Base-by-base conservation (phyloP, 2,329 filamentous ascomycete species). In the Aspergillus spinulosporus region DNA sequence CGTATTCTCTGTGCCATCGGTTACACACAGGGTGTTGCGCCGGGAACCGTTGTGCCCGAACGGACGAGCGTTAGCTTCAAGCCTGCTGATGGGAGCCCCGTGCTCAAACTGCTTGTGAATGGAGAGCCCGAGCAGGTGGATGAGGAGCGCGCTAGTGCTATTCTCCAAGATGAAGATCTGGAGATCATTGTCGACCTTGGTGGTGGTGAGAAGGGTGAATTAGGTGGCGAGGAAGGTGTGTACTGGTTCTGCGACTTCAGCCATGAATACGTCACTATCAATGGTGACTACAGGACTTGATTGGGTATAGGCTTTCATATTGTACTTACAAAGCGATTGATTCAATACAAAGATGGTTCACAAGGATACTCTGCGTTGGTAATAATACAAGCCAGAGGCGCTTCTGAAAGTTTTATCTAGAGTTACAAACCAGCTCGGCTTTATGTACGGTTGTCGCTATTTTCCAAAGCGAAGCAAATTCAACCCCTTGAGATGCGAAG, bases 1-100 rank as follows among this genome's bases (percentile, higher is more conserved):
- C 91, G 94, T 53, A 96, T 99, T 60, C 82, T 97, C 29, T 97
- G 94, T 73, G 93, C 94, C 0, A 92, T 92, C 3, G 94, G 94
- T 3, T 97, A 97, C 71, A 80, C 83, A 0, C 81, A 82, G 57
- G 74, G 74, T 64, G 72, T 82, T 65, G 75, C 53, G 34, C 63
- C 68, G 1, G 74, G 72, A 0, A 74, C 74, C 6, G 76, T 87
- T 15, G 72, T 81, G 1, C 83, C 84, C 1, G 73, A 78, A 48
- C 76, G 78, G 46, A 87, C 84, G 6, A 84, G 79, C 60, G 84
- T 87, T 5, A 82, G 79, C 63, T 87, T 88, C 69, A 75, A 84
- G 6, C 84, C 85, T 1, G 74, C 78, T 0, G 82, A 85, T 61
- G 83, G 81, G 0, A 83, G 79, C 52, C 76, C 77, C 47, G 77